These are phyloP conservation scores for Apiotrichum akiyoshidainum DNA, from an alignment of 1,284 basidiomycete genomes.

Conservation along the genomic window DNA sequence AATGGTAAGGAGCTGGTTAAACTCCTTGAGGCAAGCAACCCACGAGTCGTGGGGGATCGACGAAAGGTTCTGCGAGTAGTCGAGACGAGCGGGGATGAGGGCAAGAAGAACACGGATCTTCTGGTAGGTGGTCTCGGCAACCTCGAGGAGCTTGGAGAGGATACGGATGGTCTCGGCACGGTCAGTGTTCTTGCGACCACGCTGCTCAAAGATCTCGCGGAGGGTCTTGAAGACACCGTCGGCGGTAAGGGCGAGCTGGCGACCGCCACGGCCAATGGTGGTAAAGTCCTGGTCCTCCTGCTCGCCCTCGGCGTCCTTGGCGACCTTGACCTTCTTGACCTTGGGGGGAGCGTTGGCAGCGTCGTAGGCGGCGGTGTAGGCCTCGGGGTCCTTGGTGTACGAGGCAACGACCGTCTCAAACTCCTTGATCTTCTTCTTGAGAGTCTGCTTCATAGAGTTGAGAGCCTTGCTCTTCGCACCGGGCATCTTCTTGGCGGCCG, in stretches of 20 bases:
- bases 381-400: conserved; percentile 84
- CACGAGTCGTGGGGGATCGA: conserved; percentile 92
- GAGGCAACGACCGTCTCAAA: conserved; percentile 75
- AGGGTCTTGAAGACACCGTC: conserved; percentile 93
- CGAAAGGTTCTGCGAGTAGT: conserved; percentile 64
- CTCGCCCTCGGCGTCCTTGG: conserved; percentile 48
- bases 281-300: conserved; percentile 62
- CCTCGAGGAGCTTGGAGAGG: conserved; percentile 80
- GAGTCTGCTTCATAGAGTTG: conserved; percentile 95
- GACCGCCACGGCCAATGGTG: conserved; percentile 88
- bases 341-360: conserved; percentile 56
- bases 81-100: conserved; percentile 90
- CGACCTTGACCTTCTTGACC: conserved; percentile 50
- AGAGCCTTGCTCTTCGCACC: conserved; percentile 89
- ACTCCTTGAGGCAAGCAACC: conserved; percentile 80
- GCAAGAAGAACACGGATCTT: conserved; percentile 91
- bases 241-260: conserved; percentile 71
- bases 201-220: conserved; percentile 85
- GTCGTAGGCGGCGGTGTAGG: conserved; percentile 74
- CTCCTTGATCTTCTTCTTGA: conserved; percentile 88
- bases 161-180: conserved; percentile 90
- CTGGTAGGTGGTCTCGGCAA: conserved; percentile 82
- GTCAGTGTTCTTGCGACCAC: conserved; percentile 99
- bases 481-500: conserved; percentile 91
- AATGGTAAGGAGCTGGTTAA: conserved; percentile 79